phyloP scores from a whole-genome alignment of 2,329 filamentous ascomycete genomes.

The Venturia aucupariae region DNA sequence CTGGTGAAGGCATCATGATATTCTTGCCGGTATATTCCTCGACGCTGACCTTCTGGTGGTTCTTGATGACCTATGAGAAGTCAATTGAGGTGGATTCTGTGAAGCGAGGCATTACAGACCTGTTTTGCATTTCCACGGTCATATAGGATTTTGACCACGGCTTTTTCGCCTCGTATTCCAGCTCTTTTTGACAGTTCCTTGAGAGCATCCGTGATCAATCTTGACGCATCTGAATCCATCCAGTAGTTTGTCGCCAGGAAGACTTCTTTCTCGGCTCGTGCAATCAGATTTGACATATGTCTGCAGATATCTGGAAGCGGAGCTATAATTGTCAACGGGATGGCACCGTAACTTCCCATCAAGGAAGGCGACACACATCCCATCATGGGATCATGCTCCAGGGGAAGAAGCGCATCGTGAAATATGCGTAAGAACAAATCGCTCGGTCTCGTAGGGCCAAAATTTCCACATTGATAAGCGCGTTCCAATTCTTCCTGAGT shows the following conservation, averaged over 20 bases:
- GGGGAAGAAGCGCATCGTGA: slow-evolving; percentile 51
- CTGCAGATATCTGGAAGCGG: slow-evolving; percentile 61
- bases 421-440: slow-evolving; percentile 61
- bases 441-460: slow-evolving; percentile 54
- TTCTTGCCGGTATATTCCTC: slow-evolving; percentile 46
- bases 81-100: slow-evolving; percentile 6
- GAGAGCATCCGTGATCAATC: slow-evolving; percentile 58
- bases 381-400: slow-evolving; percentile 42
- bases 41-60: slow-evolving; percentile 51
- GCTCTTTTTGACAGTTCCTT: slow-evolving; percentile 59
- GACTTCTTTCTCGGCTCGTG: slow-evolving; percentile 61
- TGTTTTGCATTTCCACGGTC: slow-evolving; percentile 61
- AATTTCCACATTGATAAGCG: slow-evolving; percentile 55
- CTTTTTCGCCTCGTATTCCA: slow-evolving; percentile 44
- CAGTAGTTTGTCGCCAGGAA: slow-evolving; percentile 69
- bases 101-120: slow-evolving; percentile 20
- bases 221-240: slow-evolving; percentile 59
- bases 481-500: slow-evolving; percentile 39
- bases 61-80: slow-evolving; percentile 41
- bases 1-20: slow-evolving; percentile 50
- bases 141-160: slow-evolving; percentile 67
- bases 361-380: slow-evolving; percentile 51
- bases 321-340: slow-evolving; percentile 61
- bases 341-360: slow-evolving; percentile 51
- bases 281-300: slow-evolving; percentile 70